Conservation (phyloP, 176 grass and related monocot species). For the Secale cereale region DNA sequence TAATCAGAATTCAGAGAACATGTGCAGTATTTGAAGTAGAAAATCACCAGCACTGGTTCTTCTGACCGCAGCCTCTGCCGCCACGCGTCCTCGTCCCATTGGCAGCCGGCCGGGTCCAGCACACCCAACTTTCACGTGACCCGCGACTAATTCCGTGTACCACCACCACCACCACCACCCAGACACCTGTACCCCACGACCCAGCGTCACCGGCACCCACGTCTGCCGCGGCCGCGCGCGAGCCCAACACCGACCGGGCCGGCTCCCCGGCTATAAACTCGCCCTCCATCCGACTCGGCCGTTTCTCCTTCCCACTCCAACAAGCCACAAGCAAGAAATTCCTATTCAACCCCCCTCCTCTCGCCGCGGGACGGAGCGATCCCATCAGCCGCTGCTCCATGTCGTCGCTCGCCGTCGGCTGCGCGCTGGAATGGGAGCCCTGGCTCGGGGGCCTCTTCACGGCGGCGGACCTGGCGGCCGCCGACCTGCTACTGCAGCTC, state of each 20-base stretch:
- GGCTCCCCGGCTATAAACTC: conserved; percentile 12
- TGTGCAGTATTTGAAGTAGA: too few relatives aligned
- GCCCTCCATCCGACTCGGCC: neutral
- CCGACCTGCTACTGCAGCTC: conserved; percentile 65
- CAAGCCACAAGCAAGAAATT: neutral
- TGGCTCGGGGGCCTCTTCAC: conserved; percentile 43
- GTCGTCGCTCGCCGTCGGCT: neutral
- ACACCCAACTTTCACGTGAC: conserved; percentile 18
- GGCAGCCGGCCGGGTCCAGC: too few relatives aligned
- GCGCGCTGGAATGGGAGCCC: neutral
- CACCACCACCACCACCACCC: neutral
- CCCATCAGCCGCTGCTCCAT: neutral
- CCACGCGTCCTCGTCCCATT: too few relatives aligned
- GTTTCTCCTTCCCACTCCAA: neutral
- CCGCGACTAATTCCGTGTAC: neutral
- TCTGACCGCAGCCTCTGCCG: too few relatives aligned
- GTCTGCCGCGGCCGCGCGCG: neutral
- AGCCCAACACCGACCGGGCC: neutral
- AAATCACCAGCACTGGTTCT: too few relatives aligned
- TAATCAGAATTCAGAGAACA: too few relatives aligned
- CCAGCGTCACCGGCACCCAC: neutral
- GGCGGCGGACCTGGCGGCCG: conserved; percentile 53
- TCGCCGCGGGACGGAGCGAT: neutral
- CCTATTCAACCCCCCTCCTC: neutral
- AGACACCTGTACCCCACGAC: neutral